phyloP scores from a whole-genome alignment of 306 rosid species.

The Lablab purpureus region DNA sequence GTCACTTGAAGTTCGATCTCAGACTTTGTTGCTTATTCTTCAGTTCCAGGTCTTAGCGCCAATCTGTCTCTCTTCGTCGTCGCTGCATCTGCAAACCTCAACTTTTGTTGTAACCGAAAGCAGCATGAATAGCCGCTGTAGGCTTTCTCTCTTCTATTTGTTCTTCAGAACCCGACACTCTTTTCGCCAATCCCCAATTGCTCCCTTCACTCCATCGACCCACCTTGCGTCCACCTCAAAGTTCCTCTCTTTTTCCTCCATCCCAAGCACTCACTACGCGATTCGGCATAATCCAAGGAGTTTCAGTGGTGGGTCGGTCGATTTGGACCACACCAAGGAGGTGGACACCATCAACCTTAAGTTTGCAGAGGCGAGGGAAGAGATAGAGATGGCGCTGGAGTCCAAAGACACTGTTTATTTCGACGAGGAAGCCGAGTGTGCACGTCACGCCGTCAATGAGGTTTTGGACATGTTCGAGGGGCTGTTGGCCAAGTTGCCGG shows the following conservation, averaged over 20 bases:
- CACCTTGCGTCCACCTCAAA: slow-evolving; percentile 36
- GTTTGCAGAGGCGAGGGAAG: slow-evolving; percentile 95
- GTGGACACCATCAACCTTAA: slow-evolving; percentile 92
- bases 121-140: slow-evolving; percentile 59
- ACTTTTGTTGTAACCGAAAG: background rate
- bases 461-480: slow-evolving; percentile 66
- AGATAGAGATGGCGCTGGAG: slow-evolving; percentile 93
- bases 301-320: slow-evolving; percentile 55
- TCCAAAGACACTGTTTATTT: slow-evolving; percentile 93
- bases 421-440: slow-evolving; percentile 94
- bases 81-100: slow-evolving; percentile 17
- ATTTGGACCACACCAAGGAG: slow-evolving; percentile 65
- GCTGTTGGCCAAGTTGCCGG: slow-evolving; percentile 66
- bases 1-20: too few species aligned
- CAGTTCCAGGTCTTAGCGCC: background rate
- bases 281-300: slow-evolving; percentile 39
- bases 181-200: slow-evolving; percentile 37
- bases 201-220: slow-evolving; percentile 39
- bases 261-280: slow-evolving; percentile 40
- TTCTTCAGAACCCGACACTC: slow-evolving; percentile 46
- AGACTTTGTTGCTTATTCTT: too few species aligned
- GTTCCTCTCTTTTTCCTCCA: slow-evolving; percentile 42
- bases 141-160: slow-evolving; percentile 48
- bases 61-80: background rate
- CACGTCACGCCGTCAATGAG: slow-evolving; percentile 79